phyloP scores from a whole-genome alignment of 2,329 filamentous ascomycete species.

The Paecilomyces sp. region DNA sequence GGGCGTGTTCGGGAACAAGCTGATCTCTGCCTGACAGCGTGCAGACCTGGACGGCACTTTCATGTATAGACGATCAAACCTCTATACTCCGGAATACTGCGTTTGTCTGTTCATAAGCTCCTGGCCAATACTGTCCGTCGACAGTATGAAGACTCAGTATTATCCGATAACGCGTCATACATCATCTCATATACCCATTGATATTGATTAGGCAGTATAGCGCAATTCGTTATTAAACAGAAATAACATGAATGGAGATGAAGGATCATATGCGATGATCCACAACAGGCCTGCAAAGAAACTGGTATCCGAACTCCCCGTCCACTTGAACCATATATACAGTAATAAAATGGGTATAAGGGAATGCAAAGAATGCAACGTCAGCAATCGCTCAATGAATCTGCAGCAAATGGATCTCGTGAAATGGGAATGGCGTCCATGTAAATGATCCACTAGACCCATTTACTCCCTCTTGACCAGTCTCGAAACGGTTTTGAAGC shows the following conservation, averaged over 20 bases:
- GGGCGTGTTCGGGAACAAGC: background rate
- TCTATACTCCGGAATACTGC: background rate
- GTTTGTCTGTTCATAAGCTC: background rate
- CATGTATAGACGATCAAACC: background rate
- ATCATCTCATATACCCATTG: background rate
- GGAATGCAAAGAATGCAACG: background rate
- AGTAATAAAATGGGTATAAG: background rate
- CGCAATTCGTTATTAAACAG: background rate
- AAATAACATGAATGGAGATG: background rate
- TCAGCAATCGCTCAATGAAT: background rate
- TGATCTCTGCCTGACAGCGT: background rate
- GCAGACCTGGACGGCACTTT: background rate
- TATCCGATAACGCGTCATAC: background rate
- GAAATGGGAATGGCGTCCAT: background rate
- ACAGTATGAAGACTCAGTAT: background rate
- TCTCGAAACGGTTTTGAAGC: constrained; percentile 41
- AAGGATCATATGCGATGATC: background rate
- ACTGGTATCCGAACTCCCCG: constrained; percentile 17
- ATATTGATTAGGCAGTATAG: background rate
- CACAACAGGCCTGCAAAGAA: background rate
- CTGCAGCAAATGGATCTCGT: background rate
- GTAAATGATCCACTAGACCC: constrained; percentile 2
- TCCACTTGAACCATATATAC: constrained; percentile 4
- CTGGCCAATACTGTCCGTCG: background rate
- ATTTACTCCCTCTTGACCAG: constrained; percentile 25